Evolutionary conservation across 257 asterid species (phyloP), one percentile per base, ranked within the genome.

Genomic region (Ligustrum vulgare): DNA sequence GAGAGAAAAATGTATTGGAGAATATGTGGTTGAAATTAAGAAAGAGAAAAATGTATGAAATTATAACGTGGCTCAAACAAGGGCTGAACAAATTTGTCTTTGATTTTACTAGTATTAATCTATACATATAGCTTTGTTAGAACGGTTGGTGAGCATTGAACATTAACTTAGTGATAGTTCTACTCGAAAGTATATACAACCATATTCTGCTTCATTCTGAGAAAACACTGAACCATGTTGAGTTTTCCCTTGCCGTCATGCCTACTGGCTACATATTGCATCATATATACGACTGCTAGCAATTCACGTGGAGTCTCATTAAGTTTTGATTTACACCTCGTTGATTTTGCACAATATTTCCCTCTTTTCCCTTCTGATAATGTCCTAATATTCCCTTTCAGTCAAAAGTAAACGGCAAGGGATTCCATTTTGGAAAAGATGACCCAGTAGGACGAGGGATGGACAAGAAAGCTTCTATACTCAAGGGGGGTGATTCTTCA

Each of bases 391-490:
- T 67, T 68, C 33, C 67, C 23, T 83, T 86, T 84, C 93, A 92
- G 98, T 84, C 91, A 75, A 92, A 89, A 81, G 78, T 69, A 7
- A 84, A 86, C 74, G 83, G 86, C 81, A 86, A 80, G 79, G 79
- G 78, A 80, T 65, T 76, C 72, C 73, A 31, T 73, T 62, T 86
- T 79, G 88, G 86, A 75, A 85, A 75, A 74, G 87, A 86, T 74
- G 89, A 79, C 45, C 77, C 51, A 34, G 72, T 63, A 68, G 88
- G 82, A 23, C 82, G 69, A 63, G 79, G 83, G 77, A 68, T 51
- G 43, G 87, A 81, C 69, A 89, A 72, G 80, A 83, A 81, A 70
- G 78, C 78, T 54, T 75, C 76, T 77, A 16, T 63, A 31, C 67
- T 56, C 79, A 70, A 77, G 88, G 89, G 82, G 65, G 84, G 76